Conservation (phyloP, 106 monocot genomes). For the Apostasia shenzhenica region DNA sequence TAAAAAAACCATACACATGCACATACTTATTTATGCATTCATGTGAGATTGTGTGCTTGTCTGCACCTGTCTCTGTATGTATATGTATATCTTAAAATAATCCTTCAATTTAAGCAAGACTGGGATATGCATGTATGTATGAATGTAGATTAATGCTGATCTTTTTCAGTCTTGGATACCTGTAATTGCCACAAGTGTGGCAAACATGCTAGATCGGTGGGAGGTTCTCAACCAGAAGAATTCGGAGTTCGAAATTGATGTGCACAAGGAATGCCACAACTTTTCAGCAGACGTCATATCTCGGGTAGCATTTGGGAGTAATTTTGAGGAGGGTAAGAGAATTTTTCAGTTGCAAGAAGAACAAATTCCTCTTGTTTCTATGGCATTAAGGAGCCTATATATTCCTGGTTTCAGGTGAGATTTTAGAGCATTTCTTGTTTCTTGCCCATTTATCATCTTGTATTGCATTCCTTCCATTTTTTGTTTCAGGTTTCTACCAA, state of each 20-base stretch:
- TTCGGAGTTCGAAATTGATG: slow-evolving; percentile 65
- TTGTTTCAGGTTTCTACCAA: slow-evolving; percentile 49
- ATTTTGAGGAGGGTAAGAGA: slow-evolving; percentile 58
- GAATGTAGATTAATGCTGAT: too few species aligned
- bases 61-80: too few species aligned
- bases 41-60: too few species aligned
- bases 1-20: too few species aligned
- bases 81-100: too few species aligned
- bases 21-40: too few species aligned
- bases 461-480: neutral
- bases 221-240: slow-evolving; percentile 7
- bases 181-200: slow-evolving; percentile 37
- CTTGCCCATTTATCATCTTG: neutral
- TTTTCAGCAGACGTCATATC: slow-evolving; percentile 67
- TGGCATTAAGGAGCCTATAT: slow-evolving; percentile 56
- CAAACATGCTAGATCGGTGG: slow-evolving; percentile 58
- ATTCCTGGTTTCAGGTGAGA: slow-evolving; percentile 75
- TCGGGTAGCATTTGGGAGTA: slow-evolving; percentile 73
- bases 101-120: too few species aligned
- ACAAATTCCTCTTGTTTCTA: slow-evolving; percentile 49
- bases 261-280: slow-evolving; percentile 53
- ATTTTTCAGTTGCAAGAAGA: slow-evolving; percentile 76
- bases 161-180: slow-evolving; percentile 54
- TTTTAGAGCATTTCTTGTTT: neutral
- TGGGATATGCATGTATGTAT: too few species aligned